Conservation (phyloP, 139 green algal species). For the Astrephomene gubernaculifera region DNA sequence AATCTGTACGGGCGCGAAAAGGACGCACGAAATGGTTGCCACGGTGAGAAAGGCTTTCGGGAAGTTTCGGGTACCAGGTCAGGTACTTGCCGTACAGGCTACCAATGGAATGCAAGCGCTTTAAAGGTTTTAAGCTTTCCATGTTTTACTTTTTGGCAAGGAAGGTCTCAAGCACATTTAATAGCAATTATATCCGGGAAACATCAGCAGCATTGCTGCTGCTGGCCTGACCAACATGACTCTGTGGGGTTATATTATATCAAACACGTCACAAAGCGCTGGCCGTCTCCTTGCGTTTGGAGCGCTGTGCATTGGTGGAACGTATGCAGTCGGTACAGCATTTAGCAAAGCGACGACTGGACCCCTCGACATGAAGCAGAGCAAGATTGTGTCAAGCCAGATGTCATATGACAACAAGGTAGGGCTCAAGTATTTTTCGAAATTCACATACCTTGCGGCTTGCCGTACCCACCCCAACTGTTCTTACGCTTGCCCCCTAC, state of each 20-base stretch:
- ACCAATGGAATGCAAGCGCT: not conserved
- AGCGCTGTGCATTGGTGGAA: slow-evolving; percentile 13
- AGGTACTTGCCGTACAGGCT: not conserved
- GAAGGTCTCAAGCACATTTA: too few relatives aligned
- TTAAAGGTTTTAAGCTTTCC: not conserved
- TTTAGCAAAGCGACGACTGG: slow-evolving; percentile 28
- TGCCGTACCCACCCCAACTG: not conserved
- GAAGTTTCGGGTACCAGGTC: not conserved
- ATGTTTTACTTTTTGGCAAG: not conserved
- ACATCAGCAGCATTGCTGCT: too few relatives aligned
- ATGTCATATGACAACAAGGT: slow-evolving; percentile 54
- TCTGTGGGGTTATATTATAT: slow-evolving; percentile 51
- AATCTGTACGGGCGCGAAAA: too few relatives aligned
- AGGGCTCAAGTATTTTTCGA: not conserved
- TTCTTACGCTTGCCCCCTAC: not conserved
- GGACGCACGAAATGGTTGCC: not conserved
- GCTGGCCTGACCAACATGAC: too few relatives aligned
- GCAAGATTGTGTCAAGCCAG: not conserved
- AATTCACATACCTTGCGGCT: not conserved
- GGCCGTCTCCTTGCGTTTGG: slow-evolving; percentile 44
- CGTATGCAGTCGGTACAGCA: not conserved
- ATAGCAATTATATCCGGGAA: too few relatives aligned
- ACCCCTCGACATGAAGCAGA: not conserved
- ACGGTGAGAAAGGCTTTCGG: slow-evolving; percentile 1
- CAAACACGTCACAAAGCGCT: slow-evolving; percentile 24